These are phyloP conservation scores for Botrytis elliptica DNA, from an alignment of 2,329 filamentous ascomycete genomes.

Conservation along the genomic window DNA sequence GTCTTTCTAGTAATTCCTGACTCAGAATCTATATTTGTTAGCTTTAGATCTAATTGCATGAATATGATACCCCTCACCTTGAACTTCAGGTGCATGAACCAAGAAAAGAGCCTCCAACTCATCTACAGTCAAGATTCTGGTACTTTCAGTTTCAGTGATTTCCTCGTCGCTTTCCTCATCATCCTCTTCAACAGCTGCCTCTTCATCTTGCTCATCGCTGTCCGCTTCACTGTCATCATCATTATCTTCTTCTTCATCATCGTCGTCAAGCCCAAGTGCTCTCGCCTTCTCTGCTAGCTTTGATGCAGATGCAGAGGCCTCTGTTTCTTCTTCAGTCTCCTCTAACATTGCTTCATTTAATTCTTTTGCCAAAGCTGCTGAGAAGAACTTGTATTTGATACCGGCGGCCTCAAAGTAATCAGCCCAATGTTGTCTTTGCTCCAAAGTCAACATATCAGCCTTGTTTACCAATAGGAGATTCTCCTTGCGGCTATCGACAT, in stretches of 20 bases:
- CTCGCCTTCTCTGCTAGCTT: constrained; percentile 40
- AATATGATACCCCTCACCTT: constrained; percentile 44
- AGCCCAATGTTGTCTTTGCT: constrained; percentile 82
- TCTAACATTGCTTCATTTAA: constrained; percentile 68
- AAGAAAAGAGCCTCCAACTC: constrained; percentile 90
- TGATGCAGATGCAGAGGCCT: constrained; percentile 24
- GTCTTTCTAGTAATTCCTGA: constrained; percentile 62
- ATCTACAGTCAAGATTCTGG: constrained; percentile 84
- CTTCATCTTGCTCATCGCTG: constrained; percentile 35
- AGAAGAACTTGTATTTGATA: constrained; percentile 96
- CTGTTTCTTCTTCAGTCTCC: constrained; percentile 29
- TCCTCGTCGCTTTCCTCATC: constrained; percentile 39
- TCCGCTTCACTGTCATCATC: constrained; percentile 27
- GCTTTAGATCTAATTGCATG: constrained; percentile 20
- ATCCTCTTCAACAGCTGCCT: constrained; percentile 35
- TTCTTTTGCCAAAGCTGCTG: constrained; percentile 87
- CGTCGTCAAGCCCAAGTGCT: constrained; percentile 43
- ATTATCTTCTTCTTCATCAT: constrained; percentile 41
- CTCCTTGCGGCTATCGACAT: constrained; percentile 81
- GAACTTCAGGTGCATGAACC: constrained; percentile 63
- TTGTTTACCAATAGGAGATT: constrained; percentile 96
- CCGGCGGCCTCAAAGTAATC: constrained; percentile 76
- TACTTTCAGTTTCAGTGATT: constrained; percentile 47
- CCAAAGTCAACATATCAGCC: constrained; percentile 94
- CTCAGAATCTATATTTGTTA: constrained; percentile 43